phyloP scores from a whole-genome alignment of 116 monocot species.

The Papilionanthe hybrid region DNA sequence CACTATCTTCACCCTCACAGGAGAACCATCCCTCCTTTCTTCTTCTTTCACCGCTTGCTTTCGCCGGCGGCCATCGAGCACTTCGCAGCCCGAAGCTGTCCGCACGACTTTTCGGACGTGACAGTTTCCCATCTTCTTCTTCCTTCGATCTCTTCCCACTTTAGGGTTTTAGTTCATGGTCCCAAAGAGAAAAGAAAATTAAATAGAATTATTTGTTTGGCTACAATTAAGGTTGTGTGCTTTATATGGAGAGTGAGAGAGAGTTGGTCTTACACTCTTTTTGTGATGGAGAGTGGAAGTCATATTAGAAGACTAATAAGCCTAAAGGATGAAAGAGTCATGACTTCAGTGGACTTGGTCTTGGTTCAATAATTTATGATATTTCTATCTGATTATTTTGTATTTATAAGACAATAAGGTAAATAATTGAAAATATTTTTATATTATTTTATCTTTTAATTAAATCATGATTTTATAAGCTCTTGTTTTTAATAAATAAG shows the following conservation, averaged over 20 bases:
- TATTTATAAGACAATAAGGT: background rate
- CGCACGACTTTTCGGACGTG: background rate
- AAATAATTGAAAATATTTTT: too few species aligned
- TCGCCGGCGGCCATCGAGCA: too few species aligned
- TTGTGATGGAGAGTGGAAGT: background rate
- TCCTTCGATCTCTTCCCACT: background rate
- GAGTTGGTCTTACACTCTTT: too few species aligned
- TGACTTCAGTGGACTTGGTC: background rate
- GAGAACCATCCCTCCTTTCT: background rate
- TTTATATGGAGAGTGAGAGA: too few species aligned
- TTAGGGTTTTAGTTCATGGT: too few species aligned
- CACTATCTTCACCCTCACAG: background rate
- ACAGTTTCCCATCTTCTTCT: constrained; percentile 1
- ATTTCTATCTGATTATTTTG: background rate
- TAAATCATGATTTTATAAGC: too few species aligned
- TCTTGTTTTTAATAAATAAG: too few species aligned
- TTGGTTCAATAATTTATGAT: background rate
- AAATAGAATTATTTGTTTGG: background rate
- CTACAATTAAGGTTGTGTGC: background rate
- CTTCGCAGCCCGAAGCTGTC: background rate
- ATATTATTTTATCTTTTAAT: too few species aligned
- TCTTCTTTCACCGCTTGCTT: background rate
- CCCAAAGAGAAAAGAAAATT: too few species aligned
- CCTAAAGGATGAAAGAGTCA: background rate
- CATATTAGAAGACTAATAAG: background rate